Conservation (phyloP, 345 rosid genomes). For the Populus tremula region DNA sequence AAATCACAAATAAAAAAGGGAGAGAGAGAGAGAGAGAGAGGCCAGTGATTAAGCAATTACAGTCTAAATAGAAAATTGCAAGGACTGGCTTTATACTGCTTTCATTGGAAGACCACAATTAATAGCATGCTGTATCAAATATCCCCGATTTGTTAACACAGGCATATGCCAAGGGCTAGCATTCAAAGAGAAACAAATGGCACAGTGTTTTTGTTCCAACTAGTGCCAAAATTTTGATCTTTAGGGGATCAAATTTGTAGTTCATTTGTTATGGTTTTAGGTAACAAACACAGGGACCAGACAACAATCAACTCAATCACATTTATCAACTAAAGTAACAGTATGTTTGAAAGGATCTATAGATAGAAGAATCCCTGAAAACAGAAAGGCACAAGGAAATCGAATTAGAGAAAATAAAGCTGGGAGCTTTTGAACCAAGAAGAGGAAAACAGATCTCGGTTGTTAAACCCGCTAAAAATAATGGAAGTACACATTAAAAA, state of each 20-base stretch:
- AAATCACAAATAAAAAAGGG: background rate
- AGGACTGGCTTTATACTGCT: background rate
- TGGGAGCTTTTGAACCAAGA: slow-evolving; percentile 2
- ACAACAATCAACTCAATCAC: slow-evolving; percentile 26
- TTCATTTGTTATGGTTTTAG: background rate
- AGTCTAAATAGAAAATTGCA: background rate
- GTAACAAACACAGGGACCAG: slow-evolving; percentile 10
- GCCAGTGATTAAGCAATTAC: background rate
- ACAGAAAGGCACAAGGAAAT: slow-evolving; percentile 13
- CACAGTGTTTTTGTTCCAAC: background rate
- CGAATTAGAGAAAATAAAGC: slow-evolving; percentile 10
- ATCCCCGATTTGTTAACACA: background rate
- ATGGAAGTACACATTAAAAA: background rate
- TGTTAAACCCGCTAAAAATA: slow-evolving; percentile 10
- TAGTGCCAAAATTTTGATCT: slow-evolving; percentile 3
- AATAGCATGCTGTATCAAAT: background rate
- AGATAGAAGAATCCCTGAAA: slow-evolving; percentile 12
- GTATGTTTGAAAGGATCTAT: slow-evolving; percentile 17
- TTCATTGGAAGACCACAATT: background rate
- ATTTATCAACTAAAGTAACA: slow-evolving; percentile 13
- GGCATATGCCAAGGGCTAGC: background rate
- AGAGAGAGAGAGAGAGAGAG: background rate
- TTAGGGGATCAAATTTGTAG: slow-evolving; percentile 6
- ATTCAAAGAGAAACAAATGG: background rate
- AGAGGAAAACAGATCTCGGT: slow-evolving; percentile 44